Conservation (phyloP, 345 rosid genomes). For the Arabidopsis arenosa region DNA sequence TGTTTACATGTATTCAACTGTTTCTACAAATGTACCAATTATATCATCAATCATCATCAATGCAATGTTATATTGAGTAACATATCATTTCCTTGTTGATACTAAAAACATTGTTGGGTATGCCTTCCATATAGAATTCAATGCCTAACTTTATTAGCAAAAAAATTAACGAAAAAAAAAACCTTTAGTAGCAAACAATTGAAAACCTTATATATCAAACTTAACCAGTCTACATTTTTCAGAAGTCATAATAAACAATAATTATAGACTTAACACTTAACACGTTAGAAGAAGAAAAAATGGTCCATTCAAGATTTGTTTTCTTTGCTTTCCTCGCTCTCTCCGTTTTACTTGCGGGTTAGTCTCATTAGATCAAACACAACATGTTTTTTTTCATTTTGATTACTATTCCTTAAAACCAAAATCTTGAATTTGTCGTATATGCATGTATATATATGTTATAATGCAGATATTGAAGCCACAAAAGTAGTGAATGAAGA, state of each 20-base stretch:
- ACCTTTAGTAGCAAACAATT: background rate
- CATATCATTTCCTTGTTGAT: conserved; percentile 1
- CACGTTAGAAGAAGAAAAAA: background rate
- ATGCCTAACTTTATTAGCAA: background rate
- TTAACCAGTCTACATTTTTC: background rate
- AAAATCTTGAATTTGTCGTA: background rate
- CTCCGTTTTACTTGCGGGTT: conserved; percentile 27
- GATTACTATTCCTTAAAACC: background rate
- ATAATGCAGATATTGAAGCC: conserved; percentile 8
- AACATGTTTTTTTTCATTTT: no score
- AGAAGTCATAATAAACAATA: background rate
- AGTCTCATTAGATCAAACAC: conserved; percentile 8
- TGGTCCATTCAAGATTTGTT: conserved; percentile 5
- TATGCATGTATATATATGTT: background rate
- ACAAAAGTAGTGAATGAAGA: conserved; percentile 15
- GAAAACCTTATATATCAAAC: conserved; percentile 14
- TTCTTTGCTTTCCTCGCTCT: conserved; percentile 24
- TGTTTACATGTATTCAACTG: conserved; percentile 13
- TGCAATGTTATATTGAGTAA: background rate
- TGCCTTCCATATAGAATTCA: background rate
- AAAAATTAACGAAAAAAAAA: background rate
- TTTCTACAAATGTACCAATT: conserved; percentile 21
- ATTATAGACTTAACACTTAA: background rate
- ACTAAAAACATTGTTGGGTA: background rate
- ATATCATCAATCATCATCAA: conserved; percentile 4